These are phyloP conservation scores for Phaeosphaeriaceae sp. DNA, from an alignment of 2,329 filamentous ascomycete species.

Conservation along the genomic window DNA sequence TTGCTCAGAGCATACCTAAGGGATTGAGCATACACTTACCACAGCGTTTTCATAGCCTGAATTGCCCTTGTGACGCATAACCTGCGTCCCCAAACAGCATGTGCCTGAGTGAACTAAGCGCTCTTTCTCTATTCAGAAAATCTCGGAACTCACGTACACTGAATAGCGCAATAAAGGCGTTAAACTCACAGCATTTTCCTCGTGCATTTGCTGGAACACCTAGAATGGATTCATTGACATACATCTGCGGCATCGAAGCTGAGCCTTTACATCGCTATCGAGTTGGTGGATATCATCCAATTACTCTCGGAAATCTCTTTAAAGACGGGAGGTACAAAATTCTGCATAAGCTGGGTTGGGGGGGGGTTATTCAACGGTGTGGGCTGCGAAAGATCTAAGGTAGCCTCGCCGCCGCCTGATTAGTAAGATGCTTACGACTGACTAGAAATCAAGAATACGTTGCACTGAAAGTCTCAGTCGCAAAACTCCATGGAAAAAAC, in stretches of 20 bases:
- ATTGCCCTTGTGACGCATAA: no score
- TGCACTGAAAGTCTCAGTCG: slow-evolving; percentile 28
- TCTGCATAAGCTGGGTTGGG: slow-evolving; percentile 33
- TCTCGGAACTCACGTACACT: no score
- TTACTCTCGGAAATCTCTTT: slow-evolving; percentile 23
- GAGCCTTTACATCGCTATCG: slow-evolving; percentile 30
- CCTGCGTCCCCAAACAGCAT: no score
- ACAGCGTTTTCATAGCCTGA: no score
- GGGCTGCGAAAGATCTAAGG: slow-evolving; percentile 26
- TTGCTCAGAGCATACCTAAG: no score
- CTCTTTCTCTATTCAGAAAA: no score
- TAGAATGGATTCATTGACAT: no score
- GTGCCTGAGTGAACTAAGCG: no score
- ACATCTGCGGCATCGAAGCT: slow-evolving; percentile 23
- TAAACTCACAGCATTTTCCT: no score
- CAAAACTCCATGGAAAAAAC: slow-evolving; percentile 9
- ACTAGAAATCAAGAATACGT: slow-evolving; percentile 24
- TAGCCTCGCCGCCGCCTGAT: background rate
- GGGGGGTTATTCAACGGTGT: slow-evolving; percentile 29
- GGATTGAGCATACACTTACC: no score
- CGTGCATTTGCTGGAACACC: no score
- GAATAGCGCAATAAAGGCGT: no score
- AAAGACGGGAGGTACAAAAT: slow-evolving; percentile 30
- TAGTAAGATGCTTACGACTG: slow-evolving; percentile 6
- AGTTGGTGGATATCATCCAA: slow-evolving; percentile 26